Conservation (phyloP, 176 grass and related monocot species). For the Ampelocalamus luodianensis region DNA sequence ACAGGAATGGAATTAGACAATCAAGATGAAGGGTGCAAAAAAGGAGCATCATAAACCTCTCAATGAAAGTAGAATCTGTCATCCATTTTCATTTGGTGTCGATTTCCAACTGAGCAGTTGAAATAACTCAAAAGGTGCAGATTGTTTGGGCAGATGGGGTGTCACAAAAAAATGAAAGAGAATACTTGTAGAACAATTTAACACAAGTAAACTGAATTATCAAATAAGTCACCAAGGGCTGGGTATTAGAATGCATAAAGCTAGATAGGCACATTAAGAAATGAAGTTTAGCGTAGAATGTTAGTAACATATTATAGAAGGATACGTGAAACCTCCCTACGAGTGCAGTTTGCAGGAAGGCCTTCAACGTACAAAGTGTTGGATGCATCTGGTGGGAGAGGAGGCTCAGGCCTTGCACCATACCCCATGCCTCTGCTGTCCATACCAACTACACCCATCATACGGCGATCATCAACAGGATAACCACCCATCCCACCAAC, state of each 20-base stretch:
- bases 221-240: not conserved
- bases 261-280: not conserved
- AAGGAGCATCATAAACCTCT: not conserved
- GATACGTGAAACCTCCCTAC: slow-evolving; percentile 99
- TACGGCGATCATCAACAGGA: slow-evolving; percentile 72
- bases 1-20: not conserved
- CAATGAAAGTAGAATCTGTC: not conserved
- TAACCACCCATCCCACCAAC: slow-evolving; percentile 67
- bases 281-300: not conserved
- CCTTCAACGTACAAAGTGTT: slow-evolving; percentile 91
- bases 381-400: slow-evolving; percentile 91
- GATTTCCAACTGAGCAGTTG: not conserved
- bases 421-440: slow-evolving; percentile 72
- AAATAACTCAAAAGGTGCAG: not conserved
- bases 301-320: slow-evolving; percentile 36
- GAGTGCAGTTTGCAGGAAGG: slow-evolving; percentile 89
- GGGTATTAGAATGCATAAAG: not conserved
- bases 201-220: not conserved
- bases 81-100: not conserved
- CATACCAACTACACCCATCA: slow-evolving; percentile 68
- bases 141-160: not conserved
- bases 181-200: not conserved
- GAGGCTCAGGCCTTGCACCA: slow-evolving; percentile 69
- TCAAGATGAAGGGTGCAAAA: not conserved
- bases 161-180: not conserved